A percentile compares a stretch with the other conserved stretches of the same genome.
phyloP scores from a whole-genome alignment of 257 asterid species.

The Lantana camara region DNA sequence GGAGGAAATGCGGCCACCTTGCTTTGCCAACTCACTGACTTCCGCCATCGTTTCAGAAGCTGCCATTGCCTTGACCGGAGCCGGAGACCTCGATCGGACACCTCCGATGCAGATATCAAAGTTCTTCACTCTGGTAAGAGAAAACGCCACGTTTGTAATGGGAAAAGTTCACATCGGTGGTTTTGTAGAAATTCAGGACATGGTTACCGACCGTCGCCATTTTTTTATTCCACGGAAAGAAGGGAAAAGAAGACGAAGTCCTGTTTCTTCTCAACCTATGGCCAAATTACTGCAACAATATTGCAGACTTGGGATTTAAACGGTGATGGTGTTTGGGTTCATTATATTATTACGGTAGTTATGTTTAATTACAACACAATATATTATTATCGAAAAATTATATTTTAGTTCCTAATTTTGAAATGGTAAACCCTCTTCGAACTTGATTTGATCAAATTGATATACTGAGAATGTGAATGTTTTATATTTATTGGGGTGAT shows the following conservation, averaged over 20 bases:
- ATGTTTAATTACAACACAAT: too few relatives aligned
- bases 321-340: too few relatives aligned
- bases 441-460: too few relatives aligned
- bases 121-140: constrained; percentile 10
- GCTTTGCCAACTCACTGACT: constrained; percentile 10
- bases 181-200: constrained; percentile 24
- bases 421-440: too few relatives aligned
- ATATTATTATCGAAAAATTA: too few relatives aligned
- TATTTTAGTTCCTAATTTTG: too few relatives aligned
- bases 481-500: too few relatives aligned
- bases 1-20: constrained; percentile 29
- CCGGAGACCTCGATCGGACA: constrained; percentile 34
- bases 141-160: constrained; percentile 30
- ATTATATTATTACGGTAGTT: too few relatives aligned
- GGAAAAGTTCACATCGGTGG: constrained; percentile 28
- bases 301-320: too few relatives aligned
- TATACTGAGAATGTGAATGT: too few relatives aligned
- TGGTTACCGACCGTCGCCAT: constrained; percentile 45
- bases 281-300: background rate
- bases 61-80: constrained; percentile 54
- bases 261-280: background rate
- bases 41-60: constrained; percentile 40
- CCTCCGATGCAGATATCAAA: constrained; percentile 29
- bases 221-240: background rate
- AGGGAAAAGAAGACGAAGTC: background rate